Percentiles rank a stretch among this genome's conserved stretches.
phyloP scores from a whole-genome alignment of 2,329 filamentous ascomycete genomes.

The Nemania diffusa region DNA sequence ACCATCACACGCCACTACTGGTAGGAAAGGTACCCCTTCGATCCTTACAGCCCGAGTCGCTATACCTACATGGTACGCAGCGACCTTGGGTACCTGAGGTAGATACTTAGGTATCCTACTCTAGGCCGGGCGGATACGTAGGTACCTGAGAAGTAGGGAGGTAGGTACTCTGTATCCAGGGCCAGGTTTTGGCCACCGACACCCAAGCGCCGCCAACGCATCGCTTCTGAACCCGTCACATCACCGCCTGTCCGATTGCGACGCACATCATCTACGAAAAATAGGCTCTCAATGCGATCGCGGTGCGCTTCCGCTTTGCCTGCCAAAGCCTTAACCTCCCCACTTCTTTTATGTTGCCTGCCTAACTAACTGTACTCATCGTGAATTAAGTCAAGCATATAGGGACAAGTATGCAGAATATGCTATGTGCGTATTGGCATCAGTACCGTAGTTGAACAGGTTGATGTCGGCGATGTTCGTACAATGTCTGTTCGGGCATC shows the following conservation, averaged over 20 bases:
- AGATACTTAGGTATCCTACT: not conserved
- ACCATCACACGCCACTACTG: conserved; percentile 8
- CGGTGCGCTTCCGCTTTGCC: conserved; percentile 32
- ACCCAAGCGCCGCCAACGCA: conserved; percentile 37
- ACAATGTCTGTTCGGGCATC: conserved; percentile 30
- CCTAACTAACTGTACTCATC: conserved; percentile 7
- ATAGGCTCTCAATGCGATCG: conserved; percentile 21
- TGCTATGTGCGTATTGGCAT: conserved; percentile 15
- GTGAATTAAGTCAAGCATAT: not conserved
- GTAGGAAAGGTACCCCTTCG: conserved; percentile 15
- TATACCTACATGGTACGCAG: conserved; percentile 22
- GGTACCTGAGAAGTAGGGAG: not conserved
- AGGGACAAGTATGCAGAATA: too few species aligned
- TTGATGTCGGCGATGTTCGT: conserved; percentile 27
- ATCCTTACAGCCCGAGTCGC: conserved; percentile 26
- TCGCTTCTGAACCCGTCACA: conserved; percentile 36
- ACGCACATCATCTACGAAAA: conserved; percentile 27
- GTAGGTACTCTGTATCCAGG: conserved; percentile 9
- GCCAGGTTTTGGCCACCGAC: conserved; percentile 35
- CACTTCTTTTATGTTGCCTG: conserved; percentile 21
- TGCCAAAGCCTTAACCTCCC: conserved; percentile 10
- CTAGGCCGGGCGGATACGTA: not conserved
- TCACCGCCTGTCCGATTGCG: conserved; percentile 37
- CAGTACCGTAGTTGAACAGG: conserved; percentile 16
- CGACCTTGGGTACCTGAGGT: conserved; percentile 1